These are phyloP conservation scores for Ophiocordyceps camponoti-saundersi DNA, from an alignment of 2,329 filamentous ascomycete species.

Conservation along the genomic window DNA sequence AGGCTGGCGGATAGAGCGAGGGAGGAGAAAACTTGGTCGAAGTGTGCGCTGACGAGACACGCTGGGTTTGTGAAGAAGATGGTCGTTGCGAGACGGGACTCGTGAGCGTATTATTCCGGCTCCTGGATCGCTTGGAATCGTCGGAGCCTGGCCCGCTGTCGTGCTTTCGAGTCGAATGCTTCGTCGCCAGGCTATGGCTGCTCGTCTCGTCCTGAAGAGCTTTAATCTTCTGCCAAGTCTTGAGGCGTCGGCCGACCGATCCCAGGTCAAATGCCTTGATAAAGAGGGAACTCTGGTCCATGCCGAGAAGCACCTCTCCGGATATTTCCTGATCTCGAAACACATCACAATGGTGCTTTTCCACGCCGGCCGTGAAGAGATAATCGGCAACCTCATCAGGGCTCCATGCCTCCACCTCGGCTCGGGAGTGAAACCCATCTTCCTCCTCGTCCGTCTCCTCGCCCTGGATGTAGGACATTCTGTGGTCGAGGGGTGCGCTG, in stretches of 20 bases:
- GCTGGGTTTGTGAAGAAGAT: conserved; percentile 27
- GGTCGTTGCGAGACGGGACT: conserved; percentile 27
- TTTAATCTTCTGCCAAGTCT: conserved; percentile 96
- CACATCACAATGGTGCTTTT: conserved; percentile 80
- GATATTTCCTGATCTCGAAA: conserved; percentile 93
- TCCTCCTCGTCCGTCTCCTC: conserved; percentile 95
- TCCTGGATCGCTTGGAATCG: conserved; percentile 30
- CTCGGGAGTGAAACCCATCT: conserved; percentile 45
- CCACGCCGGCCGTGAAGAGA: conserved; percentile 69
- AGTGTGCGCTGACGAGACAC: conserved; percentile 32
- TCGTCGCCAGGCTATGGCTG: conserved; percentile 22
- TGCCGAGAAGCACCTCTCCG: conserved; percentile 79
- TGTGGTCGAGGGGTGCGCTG: conserved; percentile 58
- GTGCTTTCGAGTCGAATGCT: conserved; percentile 37
- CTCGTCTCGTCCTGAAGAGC: conserved; percentile 74
- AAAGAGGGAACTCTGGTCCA: conserved; percentile 91
- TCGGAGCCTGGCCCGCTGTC: conserved; percentile 43
- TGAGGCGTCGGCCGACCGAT: conserved; percentile 72
- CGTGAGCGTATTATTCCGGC: conserved; percentile 40
- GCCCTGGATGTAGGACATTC: conserved; percentile 81
- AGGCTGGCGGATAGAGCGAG: conserved; percentile 21
- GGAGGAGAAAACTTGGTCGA: conserved; percentile 26
- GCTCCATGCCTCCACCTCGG: conserved; percentile 66
- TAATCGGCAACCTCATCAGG: conserved; percentile 76
- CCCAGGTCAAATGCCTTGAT: conserved; percentile 92